A percentile compares a stretch with the other conserved stretches of the same genome.
Conservation (phyloP, 306 rosid species). For the Spatholobus suberectus region DNA sequence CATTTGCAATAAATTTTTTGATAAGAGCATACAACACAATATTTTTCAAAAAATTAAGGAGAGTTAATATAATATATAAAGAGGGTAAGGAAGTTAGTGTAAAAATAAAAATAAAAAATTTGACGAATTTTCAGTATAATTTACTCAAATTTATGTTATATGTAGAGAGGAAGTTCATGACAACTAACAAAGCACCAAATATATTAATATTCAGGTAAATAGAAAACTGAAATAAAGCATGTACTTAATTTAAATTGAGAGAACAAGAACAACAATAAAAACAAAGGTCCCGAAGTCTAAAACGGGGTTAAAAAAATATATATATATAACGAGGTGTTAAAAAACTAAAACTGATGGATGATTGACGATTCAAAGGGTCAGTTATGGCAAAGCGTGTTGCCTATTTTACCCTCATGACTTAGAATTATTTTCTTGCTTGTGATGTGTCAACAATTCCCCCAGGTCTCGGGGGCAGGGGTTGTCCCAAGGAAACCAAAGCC, state of each 20-base stretch:
- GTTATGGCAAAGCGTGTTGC: neutral
- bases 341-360: neutral
- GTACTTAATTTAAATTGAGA: neutral
- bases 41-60: too few relatives aligned
- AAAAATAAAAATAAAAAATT: too few relatives aligned
- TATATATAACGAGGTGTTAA: neutral
- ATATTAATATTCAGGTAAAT: neutral
- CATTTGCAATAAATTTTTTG: too few relatives aligned
- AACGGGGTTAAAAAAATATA: neutral
- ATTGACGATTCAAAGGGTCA: neutral
- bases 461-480: conserved; percentile 58
- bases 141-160: too few relatives aligned
- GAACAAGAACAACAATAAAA: neutral
- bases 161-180: neutral
- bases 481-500: conserved; percentile 60
- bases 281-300: neutral
- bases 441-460: conserved; percentile 52
- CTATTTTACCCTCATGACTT: conserved; percentile 35
- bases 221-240: neutral
- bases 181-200: neutral
- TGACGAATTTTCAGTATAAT: too few relatives aligned
- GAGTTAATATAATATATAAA: too few relatives aligned
- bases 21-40: too few relatives aligned
- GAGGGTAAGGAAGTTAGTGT: too few relatives aligned
- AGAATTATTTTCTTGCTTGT: neutral